phyloP scores from a whole-genome alignment of 768 basidiomycete species.

The Mycena pura region DNA sequence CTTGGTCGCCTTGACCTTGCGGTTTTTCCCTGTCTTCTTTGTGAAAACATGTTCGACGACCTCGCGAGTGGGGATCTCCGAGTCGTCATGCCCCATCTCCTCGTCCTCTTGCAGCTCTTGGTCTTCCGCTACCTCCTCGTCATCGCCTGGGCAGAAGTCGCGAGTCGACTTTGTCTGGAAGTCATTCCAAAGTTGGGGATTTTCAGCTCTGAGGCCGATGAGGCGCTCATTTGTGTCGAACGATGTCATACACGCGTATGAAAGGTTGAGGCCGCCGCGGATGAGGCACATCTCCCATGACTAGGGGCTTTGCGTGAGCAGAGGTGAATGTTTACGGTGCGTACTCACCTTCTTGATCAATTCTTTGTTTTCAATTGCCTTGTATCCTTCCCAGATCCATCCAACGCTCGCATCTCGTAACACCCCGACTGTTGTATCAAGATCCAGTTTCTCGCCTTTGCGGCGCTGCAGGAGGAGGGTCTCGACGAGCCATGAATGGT shows the following conservation, averaged over 20 bases:
- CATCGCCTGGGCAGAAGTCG: not conserved
- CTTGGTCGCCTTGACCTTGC: not conserved
- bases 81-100: conserved; percentile 6
- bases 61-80: conserved; percentile 5
- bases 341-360: conserved; percentile 30
- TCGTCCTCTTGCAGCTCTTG: not conserved
- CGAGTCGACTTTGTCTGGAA: conserved; percentile 3
- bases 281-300: conserved; percentile 23
- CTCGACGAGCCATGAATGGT: conserved; percentile 7
- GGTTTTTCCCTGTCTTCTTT: not conserved
- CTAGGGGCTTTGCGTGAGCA: not conserved
- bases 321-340: too few species aligned
- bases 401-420: conserved; percentile 26
- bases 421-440: conserved; percentile 22
- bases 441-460: conserved; percentile 4
- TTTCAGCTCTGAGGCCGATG: not conserved
- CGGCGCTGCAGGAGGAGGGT: conserved; percentile 2
- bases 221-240: conserved; percentile 5
- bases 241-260: conserved; percentile 22
- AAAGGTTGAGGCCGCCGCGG: conserved; percentile 27
- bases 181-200: conserved; percentile 1
- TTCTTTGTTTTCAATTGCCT: conserved; percentile 27
- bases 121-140: conserved; percentile 5
- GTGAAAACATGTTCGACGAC: not conserved
- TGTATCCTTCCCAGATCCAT: conserved; percentile 33